Evolutionary conservation across 495 filamentous ascomycete genomes (phyloP).

Genomic region (Aspergillus incahuasiensis): DNA sequence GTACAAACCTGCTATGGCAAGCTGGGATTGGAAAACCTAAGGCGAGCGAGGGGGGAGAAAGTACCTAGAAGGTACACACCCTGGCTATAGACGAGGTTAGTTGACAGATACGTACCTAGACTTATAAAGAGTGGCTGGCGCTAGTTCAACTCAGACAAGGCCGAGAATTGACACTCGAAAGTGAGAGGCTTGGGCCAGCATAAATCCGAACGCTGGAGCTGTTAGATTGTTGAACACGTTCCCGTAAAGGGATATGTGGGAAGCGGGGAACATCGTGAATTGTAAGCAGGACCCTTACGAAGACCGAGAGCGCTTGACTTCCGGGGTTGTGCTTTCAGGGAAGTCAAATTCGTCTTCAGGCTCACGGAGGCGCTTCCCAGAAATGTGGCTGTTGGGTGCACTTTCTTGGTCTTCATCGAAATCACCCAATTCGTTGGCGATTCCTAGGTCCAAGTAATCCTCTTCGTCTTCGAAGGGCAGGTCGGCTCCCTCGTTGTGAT

Average conservation of each 20-base stretch:
- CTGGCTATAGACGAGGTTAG: background rate
- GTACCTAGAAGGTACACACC: slow-evolving; percentile 6
- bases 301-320: slow-evolving; percentile 29
- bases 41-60: background rate
- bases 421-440: slow-evolving; percentile 6
- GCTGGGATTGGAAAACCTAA: background rate
- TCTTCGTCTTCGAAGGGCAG: slow-evolving; percentile 23
- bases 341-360: slow-evolving; percentile 29
- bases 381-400: slow-evolving; percentile 8
- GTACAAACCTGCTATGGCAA: slow-evolving; percentile 23
- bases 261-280: background rate
- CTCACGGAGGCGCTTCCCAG: slow-evolving; percentile 28
- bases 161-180: background rate
- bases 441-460: slow-evolving; percentile 22
- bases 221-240: slow-evolving; percentile 7
- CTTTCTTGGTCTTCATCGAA: slow-evolving; percentile 8
- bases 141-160: background rate
- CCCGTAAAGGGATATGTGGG: background rate
- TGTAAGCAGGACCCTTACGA: slow-evolving; percentile 16
- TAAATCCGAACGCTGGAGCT: slow-evolving; percentile 4
- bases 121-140: background rate
- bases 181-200: background rate
- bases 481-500: slow-evolving; percentile 42
- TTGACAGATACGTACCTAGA: slow-evolving; percentile 20
- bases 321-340: slow-evolving; percentile 23